phyloP scores from a whole-genome alignment of 2,329 filamentous ascomycete species.

The Trichoderma semiorbis region DNA sequence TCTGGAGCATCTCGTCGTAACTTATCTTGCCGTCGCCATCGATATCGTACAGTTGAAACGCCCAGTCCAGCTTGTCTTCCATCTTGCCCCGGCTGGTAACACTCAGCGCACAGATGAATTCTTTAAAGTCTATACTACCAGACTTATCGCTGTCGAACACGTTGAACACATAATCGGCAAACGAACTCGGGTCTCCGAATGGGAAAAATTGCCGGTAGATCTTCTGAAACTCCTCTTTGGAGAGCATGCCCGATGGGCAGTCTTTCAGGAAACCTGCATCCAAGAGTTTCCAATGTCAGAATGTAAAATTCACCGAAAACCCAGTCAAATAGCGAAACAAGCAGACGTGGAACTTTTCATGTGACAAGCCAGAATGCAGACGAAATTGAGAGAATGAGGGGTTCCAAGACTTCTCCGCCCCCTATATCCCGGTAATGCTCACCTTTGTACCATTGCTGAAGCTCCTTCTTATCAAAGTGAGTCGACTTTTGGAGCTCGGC shows the following conservation, averaged over 20 bases:
- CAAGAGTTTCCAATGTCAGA: not conserved
- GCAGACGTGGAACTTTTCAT: not conserved
- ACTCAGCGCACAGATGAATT: conserved; percentile 97
- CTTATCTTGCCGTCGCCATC: conserved; percentile 98
- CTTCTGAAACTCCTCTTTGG: conserved; percentile 98
- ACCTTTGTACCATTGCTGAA: conserved; percentile 99
- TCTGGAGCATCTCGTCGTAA: conserved; percentile 98
- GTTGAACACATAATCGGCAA: conserved; percentile 98
- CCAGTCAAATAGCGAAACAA: not conserved
- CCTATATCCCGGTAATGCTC: conserved; percentile 29
- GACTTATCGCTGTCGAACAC: conserved; percentile 98
- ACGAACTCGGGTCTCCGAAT: conserved; percentile 93
- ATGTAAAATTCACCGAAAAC: not conserved
- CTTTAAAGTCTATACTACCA: conserved; percentile 97
- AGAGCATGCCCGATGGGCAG: conserved; percentile 93
- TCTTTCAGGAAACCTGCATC: conserved; percentile 91
- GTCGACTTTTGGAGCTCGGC: conserved; percentile 93
- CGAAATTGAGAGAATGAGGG: not conserved
- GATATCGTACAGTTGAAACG: conserved; percentile 98
- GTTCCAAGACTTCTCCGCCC: not conserved
- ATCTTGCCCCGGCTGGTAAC: conserved; percentile 97
- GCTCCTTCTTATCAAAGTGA: conserved; percentile 98
- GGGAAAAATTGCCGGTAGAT: conserved; percentile 99
- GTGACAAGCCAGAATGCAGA: not conserved
- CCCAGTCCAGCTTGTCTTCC: conserved; percentile 99